Evolutionary conservation across 176 grass and related monocot species (phyloP), one percentile per base, ranked within the genome.

Genomic region (Pontederia paniculata): DNA sequence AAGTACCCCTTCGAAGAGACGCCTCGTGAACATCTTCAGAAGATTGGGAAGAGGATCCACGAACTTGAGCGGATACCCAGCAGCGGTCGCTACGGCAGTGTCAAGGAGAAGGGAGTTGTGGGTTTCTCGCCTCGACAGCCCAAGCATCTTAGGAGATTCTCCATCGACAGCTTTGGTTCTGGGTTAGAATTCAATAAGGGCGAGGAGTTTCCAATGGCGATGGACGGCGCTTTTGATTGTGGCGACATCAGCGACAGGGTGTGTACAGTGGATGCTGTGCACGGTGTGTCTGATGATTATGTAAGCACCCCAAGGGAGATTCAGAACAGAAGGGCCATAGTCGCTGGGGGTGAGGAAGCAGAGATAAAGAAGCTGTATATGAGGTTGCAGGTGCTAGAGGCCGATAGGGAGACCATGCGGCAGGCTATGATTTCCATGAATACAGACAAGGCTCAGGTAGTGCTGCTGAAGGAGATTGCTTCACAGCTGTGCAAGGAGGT

Each of bases 351-450:
- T 0, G 77, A 81, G 45, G 86, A 88, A 50, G 74, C 62, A 20
- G 77, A 88, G 55, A 88, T 97, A 17, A 68, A 55, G 22, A 71
- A 82, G 71, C 80, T 97, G 50, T 84, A 72, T 12, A 72, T 72
- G 9, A 81, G 83, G 56, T 14, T 97, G 69, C 83, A 65, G 21
- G 86, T 65, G 10, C 69, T 88, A 3, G 86, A 90, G 57, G 86
- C 86, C 0, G 86, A 91, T 47, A 71, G 83, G 53, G 93, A 97
- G 67, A 79, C 83, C 0, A 81, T 97, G 86, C 76, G 67, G 10
- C 74, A 88, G 9, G 74, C 82, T 41, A 88, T 97, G 62, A 56
- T 87, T 63, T 84, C 83, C 16, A 68, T 88, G 67, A 80, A 76
- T 9, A 58, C 78, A 7, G 67, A 89, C 62, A 91, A 84, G 60